A percentile compares a stretch with the other conserved stretches of the same genome.
These are phyloP conservation scores for Oryza glaberrima DNA, from an alignment of 176 grass and related monocot genomes.

Conservation along the genomic window DNA sequence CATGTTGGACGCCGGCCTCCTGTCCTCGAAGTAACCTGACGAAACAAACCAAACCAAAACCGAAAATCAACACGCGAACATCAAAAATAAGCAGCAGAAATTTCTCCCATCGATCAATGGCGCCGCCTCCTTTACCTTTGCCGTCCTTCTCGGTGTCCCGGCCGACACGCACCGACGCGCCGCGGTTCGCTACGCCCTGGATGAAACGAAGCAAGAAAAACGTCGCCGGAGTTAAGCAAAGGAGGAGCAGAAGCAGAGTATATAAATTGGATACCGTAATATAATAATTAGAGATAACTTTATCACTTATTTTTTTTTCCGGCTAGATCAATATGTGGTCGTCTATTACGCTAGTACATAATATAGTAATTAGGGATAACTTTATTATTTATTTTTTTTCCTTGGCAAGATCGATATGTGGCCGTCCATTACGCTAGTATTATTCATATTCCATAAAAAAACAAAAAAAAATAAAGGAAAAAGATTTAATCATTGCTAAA, in stretches of 20 bases:
- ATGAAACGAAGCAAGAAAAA: not conserved
- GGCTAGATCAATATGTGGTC: too few relatives aligned
- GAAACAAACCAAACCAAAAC: not conserved
- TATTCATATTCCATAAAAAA: too few relatives aligned
- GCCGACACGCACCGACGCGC: slow-evolving; percentile 79
- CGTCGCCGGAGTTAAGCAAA: not conserved
- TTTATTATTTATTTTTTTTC: too few relatives aligned
- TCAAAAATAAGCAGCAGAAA: not conserved
- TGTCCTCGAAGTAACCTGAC: slow-evolving; percentile 81
- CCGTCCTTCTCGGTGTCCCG: slow-evolving; percentile 77
- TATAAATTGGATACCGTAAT: too few relatives aligned
- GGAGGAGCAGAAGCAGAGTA: not conserved
- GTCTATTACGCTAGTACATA: too few relatives aligned
- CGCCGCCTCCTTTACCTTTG: slow-evolving; percentile 49
- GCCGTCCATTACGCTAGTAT: too few relatives aligned
- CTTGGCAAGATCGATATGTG: too few relatives aligned
- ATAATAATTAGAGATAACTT: too few relatives aligned
- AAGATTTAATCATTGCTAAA: too few relatives aligned
- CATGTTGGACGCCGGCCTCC: slow-evolving; percentile 92
- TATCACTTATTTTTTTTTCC: too few relatives aligned
- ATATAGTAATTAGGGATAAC: too few relatives aligned
- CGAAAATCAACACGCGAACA: not conserved
- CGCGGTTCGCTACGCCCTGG: slow-evolving; percentile 80
- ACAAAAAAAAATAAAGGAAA: too few relatives aligned
- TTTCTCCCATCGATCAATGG: not conserved